Evolutionary conservation across 257 asterid species (phyloP).

Genomic region (Nicotiana obtusifolia): DNA sequence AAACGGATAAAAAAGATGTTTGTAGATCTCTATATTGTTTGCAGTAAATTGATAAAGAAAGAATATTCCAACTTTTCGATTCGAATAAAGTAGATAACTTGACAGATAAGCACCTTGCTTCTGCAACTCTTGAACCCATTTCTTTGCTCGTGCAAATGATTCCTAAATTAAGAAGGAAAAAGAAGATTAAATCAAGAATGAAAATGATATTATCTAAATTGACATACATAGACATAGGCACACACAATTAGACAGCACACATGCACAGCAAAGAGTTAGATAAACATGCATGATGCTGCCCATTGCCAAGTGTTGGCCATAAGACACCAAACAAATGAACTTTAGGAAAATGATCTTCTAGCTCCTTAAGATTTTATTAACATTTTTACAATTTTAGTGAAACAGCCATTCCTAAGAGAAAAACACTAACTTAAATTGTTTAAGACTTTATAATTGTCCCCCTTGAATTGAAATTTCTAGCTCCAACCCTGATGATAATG

Average conservation of each 20-base stretch:
- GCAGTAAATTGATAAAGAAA: background rate
- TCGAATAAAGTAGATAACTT: background rate
- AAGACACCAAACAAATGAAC: background rate
- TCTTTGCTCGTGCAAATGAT: slow-evolving; percentile 82
- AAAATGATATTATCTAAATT: background rate
- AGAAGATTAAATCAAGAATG: background rate
- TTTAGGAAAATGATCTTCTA: background rate
- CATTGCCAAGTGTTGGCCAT: background rate
- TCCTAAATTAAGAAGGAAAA: slow-evolving; percentile 34
- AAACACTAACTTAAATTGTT: background rate
- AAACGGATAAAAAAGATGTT: background rate
- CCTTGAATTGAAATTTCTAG: background rate
- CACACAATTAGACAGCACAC: background rate
- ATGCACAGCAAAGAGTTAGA: background rate
- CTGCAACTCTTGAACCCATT: slow-evolving; percentile 97
- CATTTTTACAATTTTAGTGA: background rate
- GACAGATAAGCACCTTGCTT: slow-evolving; percentile 65
- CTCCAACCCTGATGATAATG: background rate
- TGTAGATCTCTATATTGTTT: background rate
- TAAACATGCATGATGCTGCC: background rate
- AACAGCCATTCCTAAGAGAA: background rate
- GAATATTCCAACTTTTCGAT: background rate
- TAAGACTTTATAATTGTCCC: background rate
- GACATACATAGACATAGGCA: background rate
- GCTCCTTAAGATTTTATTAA: background rate